phyloP scores from a whole-genome alignment of 2,329 filamentous ascomycete species.

The Ophiocordyceps robertsii region DNA sequence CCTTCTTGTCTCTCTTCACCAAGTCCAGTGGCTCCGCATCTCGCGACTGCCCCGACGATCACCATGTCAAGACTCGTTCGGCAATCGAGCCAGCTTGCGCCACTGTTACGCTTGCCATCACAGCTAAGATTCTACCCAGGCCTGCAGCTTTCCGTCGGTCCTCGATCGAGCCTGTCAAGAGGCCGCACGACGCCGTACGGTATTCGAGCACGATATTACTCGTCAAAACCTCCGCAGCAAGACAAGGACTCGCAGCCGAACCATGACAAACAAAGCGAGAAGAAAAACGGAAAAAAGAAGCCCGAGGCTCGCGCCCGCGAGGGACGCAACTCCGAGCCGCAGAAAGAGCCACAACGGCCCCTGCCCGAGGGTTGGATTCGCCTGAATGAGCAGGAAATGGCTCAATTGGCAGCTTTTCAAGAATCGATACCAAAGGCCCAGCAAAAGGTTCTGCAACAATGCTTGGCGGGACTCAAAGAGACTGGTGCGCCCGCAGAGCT shows the following conservation, averaged over 20 bases:
- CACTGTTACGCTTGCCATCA: constrained; percentile 43
- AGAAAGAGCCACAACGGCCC: constrained; percentile 10
- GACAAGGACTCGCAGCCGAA: constrained; percentile 18
- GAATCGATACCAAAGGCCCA: constrained; percentile 51
- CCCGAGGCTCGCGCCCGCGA: constrained; percentile 1
- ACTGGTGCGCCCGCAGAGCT: constrained; percentile 60
- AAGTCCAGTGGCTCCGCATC: constrained; percentile 21
- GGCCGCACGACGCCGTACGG: constrained; percentile 20
- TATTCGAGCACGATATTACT: constrained; percentile 22
- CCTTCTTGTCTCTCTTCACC: constrained; percentile 8
- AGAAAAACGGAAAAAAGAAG: constrained; percentile 6
- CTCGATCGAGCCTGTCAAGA: constrained; percentile 20
- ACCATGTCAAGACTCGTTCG: constrained; percentile 54
- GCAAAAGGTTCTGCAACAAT: constrained; percentile 39
- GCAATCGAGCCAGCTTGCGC: constrained; percentile 52
- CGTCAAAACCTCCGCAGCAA: constrained; percentile 23
- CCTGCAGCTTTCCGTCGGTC: constrained; percentile 18
- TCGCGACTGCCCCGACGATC: constrained; percentile 14
- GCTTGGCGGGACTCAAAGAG: constrained; percentile 49
- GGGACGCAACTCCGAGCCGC: constrained; percentile 7
- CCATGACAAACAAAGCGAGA: not conserved
- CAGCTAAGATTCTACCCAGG: constrained; percentile 35
- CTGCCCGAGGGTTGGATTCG: constrained; percentile 34
- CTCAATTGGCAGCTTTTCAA: constrained; percentile 45
- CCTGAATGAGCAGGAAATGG: constrained; percentile 29